Base-by-base conservation (phyloP, 495 filamentous ascomycete species). In the Penicillium bovifimosum region DNA sequence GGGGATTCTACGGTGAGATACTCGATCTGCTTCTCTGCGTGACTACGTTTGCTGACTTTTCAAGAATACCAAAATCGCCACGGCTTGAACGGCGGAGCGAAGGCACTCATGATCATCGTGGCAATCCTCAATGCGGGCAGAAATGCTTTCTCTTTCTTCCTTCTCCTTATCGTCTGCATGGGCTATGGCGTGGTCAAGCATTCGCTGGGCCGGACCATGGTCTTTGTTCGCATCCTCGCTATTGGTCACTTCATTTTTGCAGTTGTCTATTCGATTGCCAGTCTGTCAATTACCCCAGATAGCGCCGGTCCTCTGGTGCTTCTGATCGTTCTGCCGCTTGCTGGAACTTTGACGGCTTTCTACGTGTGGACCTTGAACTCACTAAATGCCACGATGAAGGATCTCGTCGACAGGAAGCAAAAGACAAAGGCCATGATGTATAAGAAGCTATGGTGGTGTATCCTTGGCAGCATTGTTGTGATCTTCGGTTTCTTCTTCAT, bases 321-420 rank as follows among this genome's bases (percentile, higher is more conserved):
- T 16, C 82, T 99, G 33, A 92, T 97, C 63, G 90, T 97, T 47
- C 79, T 99, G 8, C 93, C 93, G 0, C 78, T 99, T 28, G 90
- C 93, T 9, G 93, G 80, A 53, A 96, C 93, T 2, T 68, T 97
- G 57, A 99, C 93, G 5, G 91, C 88, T 11, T 99, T 99, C 72
- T 99, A 99, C 69, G 86, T 99, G 54, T 99, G 95, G 93, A 99
- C 93, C 13, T 79, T 99, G 61, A 97, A 95, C 74, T 92, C 91
- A 6, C 77, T 99, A 50, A 96, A 91, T 65, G 72, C 82, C 41
- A 99, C 93, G 0, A 93, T 96, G 79, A 97, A 96, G 71, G 92
- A 97, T 62, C 81, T 99, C 6, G 77, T 87, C 11, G 90, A 93
- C 62, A 84, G 93, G 39, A 96, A 96, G 70, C 93, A 99, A 71